phyloP scores from a whole-genome alignment of 202 grass and related monocot genomes.

The Carex sylvatica region DNA sequence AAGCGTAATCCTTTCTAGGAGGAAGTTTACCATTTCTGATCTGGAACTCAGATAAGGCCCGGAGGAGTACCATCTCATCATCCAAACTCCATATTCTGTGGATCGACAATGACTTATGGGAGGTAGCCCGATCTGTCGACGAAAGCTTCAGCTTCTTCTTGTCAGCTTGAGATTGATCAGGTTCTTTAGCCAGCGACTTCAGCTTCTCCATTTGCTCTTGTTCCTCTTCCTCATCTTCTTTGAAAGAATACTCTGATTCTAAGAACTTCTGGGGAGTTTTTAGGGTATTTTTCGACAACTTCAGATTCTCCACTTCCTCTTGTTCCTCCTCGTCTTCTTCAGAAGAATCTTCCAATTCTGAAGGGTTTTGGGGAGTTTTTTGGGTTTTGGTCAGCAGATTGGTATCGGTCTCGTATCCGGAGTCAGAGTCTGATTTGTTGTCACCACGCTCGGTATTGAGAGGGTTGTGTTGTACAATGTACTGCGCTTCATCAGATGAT shows the following conservation, averaged over 20 bases:
- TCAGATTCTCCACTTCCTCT: not conserved
- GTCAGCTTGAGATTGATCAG: not conserved
- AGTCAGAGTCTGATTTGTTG: not conserved
- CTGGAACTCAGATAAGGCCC: constrained; percentile 33
- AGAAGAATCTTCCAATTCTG: not conserved
- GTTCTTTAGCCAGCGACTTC: not conserved
- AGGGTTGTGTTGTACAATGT: not conserved
- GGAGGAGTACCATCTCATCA: constrained; percentile 46
- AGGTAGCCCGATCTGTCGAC: not conserved
- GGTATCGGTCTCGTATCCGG: not conserved
- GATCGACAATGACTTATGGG: not conserved
- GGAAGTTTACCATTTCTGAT: constrained; percentile 40
- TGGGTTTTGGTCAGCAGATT: constrained; percentile 12
- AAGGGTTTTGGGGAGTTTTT: not conserved
- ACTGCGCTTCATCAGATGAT: constrained; percentile 23
- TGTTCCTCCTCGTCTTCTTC: not conserved
- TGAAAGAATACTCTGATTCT: not conserved
- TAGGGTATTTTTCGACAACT: constrained; percentile 2
- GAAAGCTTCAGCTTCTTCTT: constrained; percentile 22
- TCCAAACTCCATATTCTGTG: constrained; percentile 44
- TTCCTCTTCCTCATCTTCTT: not conserved
- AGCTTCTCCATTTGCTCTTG: not conserved
- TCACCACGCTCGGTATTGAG: not conserved
- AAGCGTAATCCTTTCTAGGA: not conserved
- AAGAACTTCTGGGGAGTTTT: not conserved